Base-by-base conservation (phyloP, 441 rosid species). In the Brassica hybrid region DNA sequence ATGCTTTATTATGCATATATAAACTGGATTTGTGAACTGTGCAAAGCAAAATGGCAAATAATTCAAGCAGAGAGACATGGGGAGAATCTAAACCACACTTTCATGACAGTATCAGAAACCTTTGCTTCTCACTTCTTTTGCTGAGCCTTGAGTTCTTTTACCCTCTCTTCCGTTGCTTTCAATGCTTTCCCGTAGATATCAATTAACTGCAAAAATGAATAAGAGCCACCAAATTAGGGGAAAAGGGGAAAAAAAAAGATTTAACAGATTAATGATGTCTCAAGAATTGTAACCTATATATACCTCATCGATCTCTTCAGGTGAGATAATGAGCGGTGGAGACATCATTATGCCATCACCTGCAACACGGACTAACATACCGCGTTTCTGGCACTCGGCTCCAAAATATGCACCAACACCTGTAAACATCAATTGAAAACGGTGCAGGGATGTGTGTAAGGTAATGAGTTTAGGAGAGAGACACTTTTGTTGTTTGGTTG, bases 301-400 rank as follows among this genome's bases (percentile, higher is more conserved):
- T 78, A 93, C 99, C 93, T 88, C 87, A 54, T 91, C 97, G 18
- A 93, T 67, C 82, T 96, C 93, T 73, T 85, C 87, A 13, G 83
- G 83, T 71, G 90, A 76, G 9, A 96, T 91, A 65, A 87, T 87
- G 50, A 89, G 83, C 3, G 97, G 98, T n/a, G 99, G 98, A 72
- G 90, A 94, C 99, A 92, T 92, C 98, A 96, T 85, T 62, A 96
- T 92, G 84, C 45, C 85, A 82, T 96, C 98, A 41, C 99, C 98
- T 10, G 97, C 81, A 66, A 92, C 89, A 60, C 97, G 97, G 45
- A 94, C 93, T 77, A 96, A 50, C 97, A 96, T 85, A 56, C 98
- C 98, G 0, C 73, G 85, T 83, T 90, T 89, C 86, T 89, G 82
- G 16, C 99, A 94, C 76, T 89, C 89, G 1, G 94, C 91, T 83